phyloP scores from a whole-genome alignment of 2,329 filamentous ascomycete genomes.

The Pseudogymnoascus sp. region DNA sequence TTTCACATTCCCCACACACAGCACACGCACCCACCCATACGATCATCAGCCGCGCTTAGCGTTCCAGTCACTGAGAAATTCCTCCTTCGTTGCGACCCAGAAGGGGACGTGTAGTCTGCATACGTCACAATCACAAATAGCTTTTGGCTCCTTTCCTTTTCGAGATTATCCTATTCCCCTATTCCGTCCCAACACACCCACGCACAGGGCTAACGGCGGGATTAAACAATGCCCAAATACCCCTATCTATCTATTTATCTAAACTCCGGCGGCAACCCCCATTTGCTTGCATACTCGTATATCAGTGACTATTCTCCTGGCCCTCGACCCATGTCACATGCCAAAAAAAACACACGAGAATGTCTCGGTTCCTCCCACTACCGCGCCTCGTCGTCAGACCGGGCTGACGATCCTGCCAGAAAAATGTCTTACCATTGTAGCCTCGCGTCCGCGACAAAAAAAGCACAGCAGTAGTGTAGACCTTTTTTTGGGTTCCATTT shows the following conservation, averaged over 20 bases:
- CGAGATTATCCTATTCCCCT: too few species aligned
- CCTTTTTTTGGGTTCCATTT: neutral
- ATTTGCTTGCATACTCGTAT: too few species aligned
- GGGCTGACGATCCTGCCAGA: neutral
- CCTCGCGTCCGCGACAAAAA: neutral
- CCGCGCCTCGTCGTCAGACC: neutral
- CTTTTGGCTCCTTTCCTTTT: too few species aligned
- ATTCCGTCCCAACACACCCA: too few species aligned
- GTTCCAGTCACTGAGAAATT: neutral
- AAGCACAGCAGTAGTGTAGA: neutral
- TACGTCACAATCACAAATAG: neutral
- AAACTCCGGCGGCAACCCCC: too few species aligned
- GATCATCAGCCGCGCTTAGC: neutral
- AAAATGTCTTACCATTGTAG: neutral
- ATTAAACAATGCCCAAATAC: too few species aligned
- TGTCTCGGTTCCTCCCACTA: neutral
- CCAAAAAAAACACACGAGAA: neutral
- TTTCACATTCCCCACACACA: neutral
- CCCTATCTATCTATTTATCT: too few species aligned
- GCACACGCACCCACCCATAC: neutral
- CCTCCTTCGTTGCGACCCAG: neutral
- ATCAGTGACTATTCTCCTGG: neutral
- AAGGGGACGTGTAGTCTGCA: neutral
- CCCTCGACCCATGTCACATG: neutral
- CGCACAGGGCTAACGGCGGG: too few species aligned